A percentile compares a stretch with the other conserved stretches of the same genome.
phyloP scores from a whole-genome alignment of 768 basidiomycete species.

The Tricholomella constricta region DNA sequence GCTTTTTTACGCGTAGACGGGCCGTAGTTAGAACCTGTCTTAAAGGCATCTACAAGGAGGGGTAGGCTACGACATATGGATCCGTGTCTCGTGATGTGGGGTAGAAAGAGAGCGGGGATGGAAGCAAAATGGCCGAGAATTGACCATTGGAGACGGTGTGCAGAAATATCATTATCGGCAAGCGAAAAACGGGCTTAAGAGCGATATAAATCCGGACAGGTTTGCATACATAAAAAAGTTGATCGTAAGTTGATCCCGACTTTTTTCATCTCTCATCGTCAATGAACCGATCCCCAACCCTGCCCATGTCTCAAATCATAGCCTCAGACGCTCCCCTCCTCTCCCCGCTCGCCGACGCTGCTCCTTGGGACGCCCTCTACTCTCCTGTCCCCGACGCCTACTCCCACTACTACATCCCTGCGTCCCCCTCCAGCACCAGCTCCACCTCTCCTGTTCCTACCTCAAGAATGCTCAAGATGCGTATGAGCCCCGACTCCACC shows the following conservation, averaged over 20 bases:
- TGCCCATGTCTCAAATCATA: conserved; percentile 61
- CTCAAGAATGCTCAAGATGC: conserved; percentile 52
- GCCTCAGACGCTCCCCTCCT: conserved; percentile 58
- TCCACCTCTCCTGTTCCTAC: conserved; percentile 49
- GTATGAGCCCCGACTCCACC: conserved; percentile 43
- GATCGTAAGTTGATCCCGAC: conserved; percentile 21
- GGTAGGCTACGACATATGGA: neutral
- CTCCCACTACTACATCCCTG: conserved; percentile 51
- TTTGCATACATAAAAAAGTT: conserved; percentile 26
- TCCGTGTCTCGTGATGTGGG: conserved; percentile 23
- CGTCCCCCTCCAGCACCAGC: conserved; percentile 48
- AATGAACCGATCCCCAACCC: conserved; percentile 34
- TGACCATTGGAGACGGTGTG: conserved; percentile 16
- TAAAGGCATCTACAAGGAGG: too few relatives aligned
- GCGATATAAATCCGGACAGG: conserved; percentile 35
- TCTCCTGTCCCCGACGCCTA: conserved; percentile 44
- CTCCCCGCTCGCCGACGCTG: conserved; percentile 48
- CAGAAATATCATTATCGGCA: conserved; percentile 8
- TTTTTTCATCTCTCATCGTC: conserved; percentile 17
- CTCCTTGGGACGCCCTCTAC: conserved; percentile 49
- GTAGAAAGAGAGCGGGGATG: conserved; percentile 5
- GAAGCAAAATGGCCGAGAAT: conserved; percentile 25
- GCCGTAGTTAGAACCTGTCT: neutral
- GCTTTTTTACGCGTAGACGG: conserved; percentile 6
- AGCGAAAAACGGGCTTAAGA: conserved; percentile 21